Evolutionary conservation across 495 filamentous ascomycete species (phyloP).

Genomic region (Penicillium alfredii): DNA sequence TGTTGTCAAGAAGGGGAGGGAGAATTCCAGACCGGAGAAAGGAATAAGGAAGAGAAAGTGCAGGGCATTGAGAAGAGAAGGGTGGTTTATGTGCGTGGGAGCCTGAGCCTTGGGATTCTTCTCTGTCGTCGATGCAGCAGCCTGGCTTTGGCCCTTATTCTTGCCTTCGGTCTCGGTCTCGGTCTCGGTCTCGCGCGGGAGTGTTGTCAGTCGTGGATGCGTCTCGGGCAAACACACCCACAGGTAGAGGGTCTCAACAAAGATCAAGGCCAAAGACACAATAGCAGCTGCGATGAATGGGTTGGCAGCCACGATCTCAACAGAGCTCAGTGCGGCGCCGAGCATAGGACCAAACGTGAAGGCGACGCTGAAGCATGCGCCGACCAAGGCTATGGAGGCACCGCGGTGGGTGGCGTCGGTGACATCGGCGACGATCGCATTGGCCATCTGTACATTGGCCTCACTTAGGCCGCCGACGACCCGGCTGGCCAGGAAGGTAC

Average conservation of each 20-base stretch:
- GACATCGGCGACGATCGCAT: slow-evolving; percentile 95
- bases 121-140: too few relatives aligned
- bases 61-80: slow-evolving; percentile 72
- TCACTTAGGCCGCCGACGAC: slow-evolving; percentile 92
- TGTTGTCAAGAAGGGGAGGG: slow-evolving; percentile 91
- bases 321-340: slow-evolving; percentile 72
- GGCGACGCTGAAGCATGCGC: slow-evolving; percentile 92
- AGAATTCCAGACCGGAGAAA: slow-evolving; percentile 95
- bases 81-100: slow-evolving; percentile 65
- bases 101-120: slow-evolving; percentile 9
- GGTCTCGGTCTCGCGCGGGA: slow-evolving; percentile 22
- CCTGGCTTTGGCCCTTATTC: neutral
- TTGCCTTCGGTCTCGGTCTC: neutral
- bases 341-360: slow-evolving; percentile 94
- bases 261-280: slow-evolving; percentile 74
- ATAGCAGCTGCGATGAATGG: slow-evolving; percentile 88
- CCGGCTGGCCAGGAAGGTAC: slow-evolving; percentile 87
- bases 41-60: slow-evolving; percentile 92
- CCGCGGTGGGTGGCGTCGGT: slow-evolving; percentile 75
- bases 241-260: slow-evolving; percentile 83
- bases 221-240: slow-evolving; percentile 87
- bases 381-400: slow-evolving; percentile 91
- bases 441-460: slow-evolving; percentile 94
- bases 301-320: slow-evolving; percentile 74
- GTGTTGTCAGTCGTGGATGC: slow-evolving; percentile 48